Conservation (phyloP, 441 rosid genomes). For the Omphalea diandra region DNA sequence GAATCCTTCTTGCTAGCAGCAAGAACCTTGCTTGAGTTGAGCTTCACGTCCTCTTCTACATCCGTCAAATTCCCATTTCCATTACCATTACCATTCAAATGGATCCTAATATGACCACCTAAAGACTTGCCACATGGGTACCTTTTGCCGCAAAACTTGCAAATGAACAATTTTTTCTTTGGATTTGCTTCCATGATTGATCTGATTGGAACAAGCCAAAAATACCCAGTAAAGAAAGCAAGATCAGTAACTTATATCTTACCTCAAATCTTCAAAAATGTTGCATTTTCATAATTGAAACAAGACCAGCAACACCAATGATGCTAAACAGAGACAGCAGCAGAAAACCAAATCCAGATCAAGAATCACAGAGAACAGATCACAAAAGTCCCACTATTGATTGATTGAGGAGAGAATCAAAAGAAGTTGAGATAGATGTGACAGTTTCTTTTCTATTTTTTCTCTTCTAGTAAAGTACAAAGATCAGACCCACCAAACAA, state of each 20-base stretch:
- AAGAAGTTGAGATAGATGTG: constrained; percentile 45
- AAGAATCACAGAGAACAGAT: constrained; percentile 28
- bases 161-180: constrained; percentile 49
- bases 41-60: constrained; percentile 37
- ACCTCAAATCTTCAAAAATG: background rate
- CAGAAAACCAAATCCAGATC: constrained; percentile 27
- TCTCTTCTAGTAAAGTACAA: constrained; percentile 46
- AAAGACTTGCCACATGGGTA: constrained; percentile 83
- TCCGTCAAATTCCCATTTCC: constrained; percentile 21
- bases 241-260: constrained; percentile 26
- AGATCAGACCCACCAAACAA: constrained; percentile 57
- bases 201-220: constrained; percentile 16
- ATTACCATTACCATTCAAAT: constrained; percentile 32
- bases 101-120: constrained; percentile 91
- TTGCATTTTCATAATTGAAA: constrained; percentile 19
- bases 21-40: constrained; percentile 27
- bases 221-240: constrained; percentile 32
- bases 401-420: constrained; percentile 33
- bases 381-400: constrained; percentile 34
- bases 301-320: background rate
- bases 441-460: constrained; percentile 33
- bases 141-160: constrained; percentile 70
- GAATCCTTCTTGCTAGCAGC: constrained; percentile 23
- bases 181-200: constrained; percentile 49
- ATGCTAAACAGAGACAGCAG: constrained; percentile 31